Conservation (phyloP, 805 yeast species). For the Metschnikowia noctiluminum region DNA sequence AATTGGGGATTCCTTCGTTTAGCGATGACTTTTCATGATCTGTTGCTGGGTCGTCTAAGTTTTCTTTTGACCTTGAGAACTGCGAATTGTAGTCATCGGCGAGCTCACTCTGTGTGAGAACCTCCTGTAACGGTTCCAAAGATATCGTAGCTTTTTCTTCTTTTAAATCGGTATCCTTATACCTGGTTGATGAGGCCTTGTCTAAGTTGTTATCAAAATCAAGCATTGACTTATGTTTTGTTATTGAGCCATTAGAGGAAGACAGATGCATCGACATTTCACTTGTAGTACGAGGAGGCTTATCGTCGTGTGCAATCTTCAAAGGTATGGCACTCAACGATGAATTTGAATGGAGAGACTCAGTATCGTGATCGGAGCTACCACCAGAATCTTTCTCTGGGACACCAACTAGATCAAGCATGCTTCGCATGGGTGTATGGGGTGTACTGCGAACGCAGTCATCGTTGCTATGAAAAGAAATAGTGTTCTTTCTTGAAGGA, state of each 20-base stretch:
- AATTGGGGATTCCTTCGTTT: background rate
- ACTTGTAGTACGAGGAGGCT: constrained; percentile 8
- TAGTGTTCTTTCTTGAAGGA: constrained; percentile 33
- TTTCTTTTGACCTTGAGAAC: background rate
- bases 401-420: constrained; percentile 33
- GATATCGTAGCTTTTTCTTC: constrained; percentile 2
- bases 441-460: constrained; percentile 15
- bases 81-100: background rate
- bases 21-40: background rate
- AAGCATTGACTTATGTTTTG: constrained; percentile 30
- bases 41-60: background rate
- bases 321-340: constrained; percentile 24
- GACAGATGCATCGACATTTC: constrained; percentile 13
- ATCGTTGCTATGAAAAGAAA: constrained; percentile 11
- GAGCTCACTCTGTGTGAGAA: constrained; percentile 1
- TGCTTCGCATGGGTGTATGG: constrained; percentile 33
- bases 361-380: constrained; percentile 12
- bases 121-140: constrained; percentile 13
- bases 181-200: background rate
- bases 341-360: constrained; percentile 24
- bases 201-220: constrained; percentile 17
- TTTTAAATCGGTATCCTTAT: constrained; percentile 6
- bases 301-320: constrained; percentile 15
- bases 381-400: background rate
- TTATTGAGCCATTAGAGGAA: constrained; percentile 9